Evolutionary conservation across 805 yeast species (phyloP).

Genomic region (Soucietia sequanensis): DNA sequence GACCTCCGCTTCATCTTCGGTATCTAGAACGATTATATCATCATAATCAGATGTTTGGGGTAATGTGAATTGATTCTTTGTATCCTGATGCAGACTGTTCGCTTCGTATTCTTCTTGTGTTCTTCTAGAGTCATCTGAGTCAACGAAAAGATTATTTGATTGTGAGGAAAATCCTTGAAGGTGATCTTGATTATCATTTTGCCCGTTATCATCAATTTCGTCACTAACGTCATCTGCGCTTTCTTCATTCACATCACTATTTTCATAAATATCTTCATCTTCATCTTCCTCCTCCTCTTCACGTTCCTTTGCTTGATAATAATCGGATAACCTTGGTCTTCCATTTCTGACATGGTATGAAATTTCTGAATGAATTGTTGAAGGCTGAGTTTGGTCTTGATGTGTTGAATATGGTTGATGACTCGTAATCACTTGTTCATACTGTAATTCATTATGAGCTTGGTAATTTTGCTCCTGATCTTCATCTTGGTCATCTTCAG

Average conservation of each 20-base stretch:
- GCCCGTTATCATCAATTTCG: background rate
- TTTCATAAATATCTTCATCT: constrained; percentile 37
- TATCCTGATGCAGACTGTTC: too few species aligned
- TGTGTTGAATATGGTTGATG: too few species aligned
- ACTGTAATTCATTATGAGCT: constrained; percentile 1
- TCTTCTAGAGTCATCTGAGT: too few species aligned
- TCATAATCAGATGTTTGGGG: too few species aligned
- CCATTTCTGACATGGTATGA: constrained; percentile 7
- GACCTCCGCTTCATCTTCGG: background rate
- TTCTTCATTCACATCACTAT: constrained; percentile 26
- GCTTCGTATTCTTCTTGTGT: too few species aligned
- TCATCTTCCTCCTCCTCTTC: constrained; percentile 8
- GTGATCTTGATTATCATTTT: background rate
- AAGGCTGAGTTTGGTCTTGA: too few species aligned
- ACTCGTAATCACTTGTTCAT: too few species aligned
- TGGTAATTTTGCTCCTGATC: constrained; percentile 3
- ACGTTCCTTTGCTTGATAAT: too few species aligned
- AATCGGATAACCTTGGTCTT: constrained; percentile 8
- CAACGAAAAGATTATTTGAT: too few species aligned
- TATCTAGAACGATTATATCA: too few species aligned
- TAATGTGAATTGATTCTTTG: too few species aligned
- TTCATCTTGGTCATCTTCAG: constrained; percentile 2
- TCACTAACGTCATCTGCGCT: constrained; percentile 41
- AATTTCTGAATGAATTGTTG: background rate
- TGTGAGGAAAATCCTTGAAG: too few species aligned